Evolutionary conservation across 768 basidiomycete genomes (phyloP).

Genomic region (Pleurotus djamor): DNA sequence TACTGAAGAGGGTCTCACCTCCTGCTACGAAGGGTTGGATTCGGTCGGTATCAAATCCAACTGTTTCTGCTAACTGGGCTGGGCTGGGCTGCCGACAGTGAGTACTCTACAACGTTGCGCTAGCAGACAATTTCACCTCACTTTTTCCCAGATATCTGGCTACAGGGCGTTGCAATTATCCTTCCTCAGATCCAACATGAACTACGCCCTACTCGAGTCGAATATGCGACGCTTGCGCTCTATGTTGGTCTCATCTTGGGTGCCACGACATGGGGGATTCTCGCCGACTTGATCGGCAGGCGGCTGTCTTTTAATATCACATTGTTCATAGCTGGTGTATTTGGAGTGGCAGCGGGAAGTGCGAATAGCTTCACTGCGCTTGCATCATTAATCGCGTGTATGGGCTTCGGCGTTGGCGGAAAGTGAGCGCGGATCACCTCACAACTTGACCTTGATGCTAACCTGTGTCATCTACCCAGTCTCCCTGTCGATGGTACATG

Average conservation of each 20-base stretch:
- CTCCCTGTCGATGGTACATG: conserved; percentile 45
- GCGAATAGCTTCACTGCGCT: conserved; percentile 44
- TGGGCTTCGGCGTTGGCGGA: conserved; percentile 51
- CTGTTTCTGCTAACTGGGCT: conserved; percentile 44
- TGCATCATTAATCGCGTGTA: conserved; percentile 40
- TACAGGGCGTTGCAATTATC: conserved; percentile 45
- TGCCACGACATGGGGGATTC: conserved; percentile 45
- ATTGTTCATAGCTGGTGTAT: conserved; percentile 36
- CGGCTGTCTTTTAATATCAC: conserved; percentile 42
- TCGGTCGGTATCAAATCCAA: conserved; percentile 46
- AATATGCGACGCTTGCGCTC: conserved; percentile 43
- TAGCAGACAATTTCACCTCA: too few species aligned
- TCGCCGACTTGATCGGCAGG: conserved; percentile 48
- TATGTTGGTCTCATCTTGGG: conserved; percentile 48
- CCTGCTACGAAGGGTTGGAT: conserved; percentile 36
- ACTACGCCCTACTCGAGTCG: conserved; percentile 38
- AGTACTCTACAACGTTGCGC: too few species aligned
- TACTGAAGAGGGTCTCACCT: not conserved
- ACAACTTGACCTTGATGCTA: conserved; percentile 9
- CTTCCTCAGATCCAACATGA: conserved; percentile 41
- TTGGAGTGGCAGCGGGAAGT: conserved; percentile 49
- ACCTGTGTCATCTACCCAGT: conserved; percentile 21
- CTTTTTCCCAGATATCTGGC: conserved; percentile 33
- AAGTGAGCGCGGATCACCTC: conserved; percentile 32
- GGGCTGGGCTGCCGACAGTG: conserved; percentile 51